Conservation (phyloP, 225 moss, liverwort and hornwort genomes). For the Anthoceros angustus region DNA sequence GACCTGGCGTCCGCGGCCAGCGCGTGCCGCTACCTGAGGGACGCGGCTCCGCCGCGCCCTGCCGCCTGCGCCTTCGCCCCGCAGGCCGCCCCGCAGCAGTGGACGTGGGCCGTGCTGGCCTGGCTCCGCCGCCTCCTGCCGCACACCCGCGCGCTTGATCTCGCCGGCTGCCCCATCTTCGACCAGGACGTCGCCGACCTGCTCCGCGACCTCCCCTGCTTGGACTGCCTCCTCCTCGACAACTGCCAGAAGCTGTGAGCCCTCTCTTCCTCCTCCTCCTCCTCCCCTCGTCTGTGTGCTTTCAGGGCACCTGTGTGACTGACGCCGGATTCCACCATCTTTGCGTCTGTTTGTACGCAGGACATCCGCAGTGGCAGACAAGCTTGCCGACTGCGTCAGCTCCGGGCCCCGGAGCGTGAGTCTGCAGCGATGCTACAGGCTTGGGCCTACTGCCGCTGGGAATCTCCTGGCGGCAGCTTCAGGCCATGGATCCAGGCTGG, state of each 20-base stretch:
- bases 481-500: constrained; percentile 44
- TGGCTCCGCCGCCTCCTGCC: constrained; percentile 47
- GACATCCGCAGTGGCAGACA: constrained; percentile 52
- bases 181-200: constrained; percentile 53
- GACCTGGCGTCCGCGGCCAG: constrained; percentile 49
- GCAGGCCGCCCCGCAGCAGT: constrained; percentile 18
- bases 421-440: constrained; percentile 71
- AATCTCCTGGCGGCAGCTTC: constrained; percentile 54
- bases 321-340: neutral
- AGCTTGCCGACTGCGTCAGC: constrained; percentile 39
- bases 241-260: constrained; percentile 78
- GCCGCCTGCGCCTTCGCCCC: constrained; percentile 42
- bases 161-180: constrained; percentile 54
- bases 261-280: constrained; percentile 1
- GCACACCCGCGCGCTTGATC: constrained; percentile 54
- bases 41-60: constrained; percentile 40
- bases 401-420: constrained; percentile 57
- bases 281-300: neutral
- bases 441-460: constrained; percentile 48
- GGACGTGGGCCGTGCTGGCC: constrained; percentile 37
- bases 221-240: constrained; percentile 64
- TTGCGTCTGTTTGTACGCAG: constrained; percentile 19
- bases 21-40: constrained; percentile 52
- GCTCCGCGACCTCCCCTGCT: constrained; percentile 32
- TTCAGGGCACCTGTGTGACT: no score